These are phyloP conservation scores for Allomyces macrogynus DNA, from an alignment of 192 early-diverging fungal species.

Conservation along the genomic window DNA sequence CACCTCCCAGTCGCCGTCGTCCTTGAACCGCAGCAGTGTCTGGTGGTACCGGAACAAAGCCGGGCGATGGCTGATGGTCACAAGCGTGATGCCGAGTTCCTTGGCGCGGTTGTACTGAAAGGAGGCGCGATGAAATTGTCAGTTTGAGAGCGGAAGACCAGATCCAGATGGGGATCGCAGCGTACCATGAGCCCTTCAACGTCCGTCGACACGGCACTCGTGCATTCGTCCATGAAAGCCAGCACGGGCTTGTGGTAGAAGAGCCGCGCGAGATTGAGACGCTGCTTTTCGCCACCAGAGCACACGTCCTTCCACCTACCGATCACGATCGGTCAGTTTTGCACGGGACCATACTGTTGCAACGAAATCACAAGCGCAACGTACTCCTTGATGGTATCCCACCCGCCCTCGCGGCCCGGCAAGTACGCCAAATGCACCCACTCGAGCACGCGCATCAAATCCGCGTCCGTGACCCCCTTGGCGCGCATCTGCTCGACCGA, in stretches of 20 bases:
- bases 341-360: constrained; percentile 9
- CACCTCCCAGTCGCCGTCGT: constrained; percentile 11
- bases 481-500: not conserved
- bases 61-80: constrained; percentile 74
- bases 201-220: constrained; percentile 1
- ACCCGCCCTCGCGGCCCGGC: constrained; percentile 28
- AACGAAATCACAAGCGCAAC: constrained; percentile 10
- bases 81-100: constrained; percentile 51
- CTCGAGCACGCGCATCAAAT: constrained; percentile 9
- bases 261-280: constrained; percentile 20
- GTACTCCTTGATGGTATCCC: constrained; percentile 24
- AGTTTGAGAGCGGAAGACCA: not conserved
- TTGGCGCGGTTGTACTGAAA: constrained; percentile 43
- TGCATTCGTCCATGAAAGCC: constrained; percentile 11
- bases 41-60: constrained; percentile 27
- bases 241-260: constrained; percentile 17
- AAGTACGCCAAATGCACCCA: constrained; percentile 7
- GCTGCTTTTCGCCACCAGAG: constrained; percentile 9
- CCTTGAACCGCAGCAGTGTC: constrained; percentile 15
- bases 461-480: not conserved
- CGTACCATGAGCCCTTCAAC: constrained; percentile 7
- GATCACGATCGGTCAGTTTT: constrained; percentile 6
- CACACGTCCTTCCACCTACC: constrained; percentile 14
- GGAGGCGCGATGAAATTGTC: constrained; percentile 14
- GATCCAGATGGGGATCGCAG: not conserved